These are phyloP conservation scores for Betula pendula DNA, from an alignment of 306 rosid genomes.

Conservation along the genomic window DNA sequence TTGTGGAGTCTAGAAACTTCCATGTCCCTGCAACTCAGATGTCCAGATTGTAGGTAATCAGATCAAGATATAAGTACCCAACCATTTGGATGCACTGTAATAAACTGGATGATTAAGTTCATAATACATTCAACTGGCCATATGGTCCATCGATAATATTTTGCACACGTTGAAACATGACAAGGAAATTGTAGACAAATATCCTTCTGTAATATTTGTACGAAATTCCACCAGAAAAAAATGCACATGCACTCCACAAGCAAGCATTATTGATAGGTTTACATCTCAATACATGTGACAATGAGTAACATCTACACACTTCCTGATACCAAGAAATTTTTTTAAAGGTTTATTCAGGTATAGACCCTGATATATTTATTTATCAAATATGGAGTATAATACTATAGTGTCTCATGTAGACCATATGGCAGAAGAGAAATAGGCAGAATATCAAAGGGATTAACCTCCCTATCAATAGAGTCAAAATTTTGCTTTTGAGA, in stretches of 20 bases:
- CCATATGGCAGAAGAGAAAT: not conserved
- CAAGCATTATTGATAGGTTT: not conserved
- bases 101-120: not conserved
- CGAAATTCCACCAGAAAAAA: not conserved
- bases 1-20: constrained; percentile 76
- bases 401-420: not conserved
- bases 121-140: not conserved
- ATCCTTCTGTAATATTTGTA: not conserved
- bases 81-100: not conserved
- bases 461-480: not conserved
- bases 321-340: not conserved
- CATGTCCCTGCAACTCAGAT: constrained; percentile 75
- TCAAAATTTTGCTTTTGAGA: constrained; percentile 4
- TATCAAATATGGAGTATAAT: not conserved
- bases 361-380: not conserved
- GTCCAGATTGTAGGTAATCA: constrained; percentile 19
- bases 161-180: not conserved
- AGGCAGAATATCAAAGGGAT: not conserved
- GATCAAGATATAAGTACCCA: constrained; percentile 5
- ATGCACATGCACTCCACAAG: not conserved
- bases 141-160: not conserved
- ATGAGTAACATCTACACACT: not conserved
- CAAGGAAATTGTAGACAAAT: not conserved
- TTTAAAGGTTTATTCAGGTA: not conserved
- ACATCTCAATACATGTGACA: not conserved